A percentile compares a stretch with the other conserved stretches of the same genome.
phyloP scores from a whole-genome alignment of 2,329 filamentous ascomycete species.

The Onygenales sp. region DNA sequence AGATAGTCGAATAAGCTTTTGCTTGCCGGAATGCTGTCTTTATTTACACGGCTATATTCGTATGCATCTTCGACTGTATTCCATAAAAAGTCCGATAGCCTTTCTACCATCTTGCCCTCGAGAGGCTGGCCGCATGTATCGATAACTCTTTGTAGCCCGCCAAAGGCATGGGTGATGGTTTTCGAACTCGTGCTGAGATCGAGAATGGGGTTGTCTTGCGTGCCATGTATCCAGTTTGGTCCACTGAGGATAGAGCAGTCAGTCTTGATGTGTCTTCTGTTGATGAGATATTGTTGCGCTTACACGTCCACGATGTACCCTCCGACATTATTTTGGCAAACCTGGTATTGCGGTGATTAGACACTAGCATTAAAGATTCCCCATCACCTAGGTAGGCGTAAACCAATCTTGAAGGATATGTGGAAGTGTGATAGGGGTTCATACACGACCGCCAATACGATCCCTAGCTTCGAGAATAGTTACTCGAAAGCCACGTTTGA shows the following conservation, averaged over 20 bases:
- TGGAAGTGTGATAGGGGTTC: slow-evolving; percentile 5
- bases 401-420: background rate
- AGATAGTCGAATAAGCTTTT: slow-evolving; percentile 51
- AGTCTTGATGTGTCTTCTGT: background rate
- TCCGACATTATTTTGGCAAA: slow-evolving; percentile 39
- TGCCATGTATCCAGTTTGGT: slow-evolving; percentile 58
- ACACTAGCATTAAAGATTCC: slow-evolving; percentile 20
- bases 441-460: slow-evolving; percentile 49
- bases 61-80: slow-evolving; percentile 50
- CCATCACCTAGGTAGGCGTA: background rate
- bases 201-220: slow-evolving; percentile 49
- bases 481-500: slow-evolving; percentile 46
- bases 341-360: slow-evolving; percentile 22
- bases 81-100: slow-evolving; percentile 43
- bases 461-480: slow-evolving; percentile 52
- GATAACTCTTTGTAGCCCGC: slow-evolving; percentile 41
- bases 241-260: slow-evolving; percentile 33
- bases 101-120: slow-evolving; percentile 20
- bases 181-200: slow-evolving; percentile 45
- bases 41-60: slow-evolving; percentile 46
- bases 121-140: slow-evolving; percentile 38
- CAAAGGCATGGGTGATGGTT: slow-evolving; percentile 42
- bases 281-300: slow-evolving; percentile 15
- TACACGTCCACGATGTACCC: slow-evolving; percentile 50
- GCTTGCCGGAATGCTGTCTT: slow-evolving; percentile 40